Percentiles rank a stretch among this genome's conserved stretches.
Conservation (phyloP, 2,329 filamentous ascomycete genomes). For the Emericellopsis cladophorae region DNA sequence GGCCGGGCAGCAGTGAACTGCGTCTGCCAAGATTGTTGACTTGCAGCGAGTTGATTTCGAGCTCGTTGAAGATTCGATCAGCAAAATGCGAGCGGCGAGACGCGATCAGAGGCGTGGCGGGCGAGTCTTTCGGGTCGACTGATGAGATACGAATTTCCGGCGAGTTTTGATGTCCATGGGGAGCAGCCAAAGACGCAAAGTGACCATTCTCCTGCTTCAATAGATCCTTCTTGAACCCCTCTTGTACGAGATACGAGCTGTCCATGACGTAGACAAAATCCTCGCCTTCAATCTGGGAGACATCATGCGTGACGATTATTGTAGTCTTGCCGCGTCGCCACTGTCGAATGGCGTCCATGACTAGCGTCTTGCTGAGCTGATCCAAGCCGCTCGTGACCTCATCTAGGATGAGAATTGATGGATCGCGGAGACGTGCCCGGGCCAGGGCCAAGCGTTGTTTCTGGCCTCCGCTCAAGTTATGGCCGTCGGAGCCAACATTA, state of each 20-base stretch:
- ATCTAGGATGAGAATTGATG: conserved; percentile 73
- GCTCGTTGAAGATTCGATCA: conserved; percentile 7
- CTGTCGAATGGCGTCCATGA: conserved; percentile 62
- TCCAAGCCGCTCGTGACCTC: conserved; percentile 84
- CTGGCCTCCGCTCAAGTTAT: conserved; percentile 71
- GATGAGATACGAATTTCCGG: conserved; percentile 1
- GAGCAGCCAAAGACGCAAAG: conserved; percentile 30
- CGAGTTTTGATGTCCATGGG: not conserved
- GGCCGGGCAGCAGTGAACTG: too few relatives aligned
- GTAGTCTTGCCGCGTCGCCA: conserved; percentile 80
- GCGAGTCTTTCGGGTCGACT: not conserved
- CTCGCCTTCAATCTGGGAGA: conserved; percentile 56
- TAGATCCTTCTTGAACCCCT: conserved; percentile 51
- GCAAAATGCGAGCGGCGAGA: conserved; percentile 2
- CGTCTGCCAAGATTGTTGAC: conserved; percentile 2
- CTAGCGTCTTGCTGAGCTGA: conserved; percentile 48
- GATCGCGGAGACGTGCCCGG: conserved; percentile 62
- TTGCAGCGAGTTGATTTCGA: conserved; percentile 6
- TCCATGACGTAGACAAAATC: conserved; percentile 79
- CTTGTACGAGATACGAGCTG: conserved; percentile 51
- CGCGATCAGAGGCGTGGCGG: not conserved
- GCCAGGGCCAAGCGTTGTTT: conserved; percentile 72
- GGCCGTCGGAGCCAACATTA: conserved; percentile 54
- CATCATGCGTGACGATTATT: conserved; percentile 85
- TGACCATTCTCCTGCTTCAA: conserved; percentile 26